These are phyloP conservation scores for Ustilago esculenta DNA, from an alignment of 1,284 basidiomycete genomes.

Conservation along the genomic window DNA sequence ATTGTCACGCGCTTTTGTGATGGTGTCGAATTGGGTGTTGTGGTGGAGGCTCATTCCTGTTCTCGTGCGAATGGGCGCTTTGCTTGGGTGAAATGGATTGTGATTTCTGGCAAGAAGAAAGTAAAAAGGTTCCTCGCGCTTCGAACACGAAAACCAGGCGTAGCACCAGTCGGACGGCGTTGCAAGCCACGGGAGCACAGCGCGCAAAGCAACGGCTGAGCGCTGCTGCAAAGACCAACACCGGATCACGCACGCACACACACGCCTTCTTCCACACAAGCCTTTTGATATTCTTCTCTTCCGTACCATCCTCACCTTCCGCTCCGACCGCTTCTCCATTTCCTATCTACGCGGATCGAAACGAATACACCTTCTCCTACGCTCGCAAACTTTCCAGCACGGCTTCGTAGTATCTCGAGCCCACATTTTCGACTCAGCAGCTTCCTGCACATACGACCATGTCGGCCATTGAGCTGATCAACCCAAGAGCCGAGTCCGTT, in stretches of 20 bases:
- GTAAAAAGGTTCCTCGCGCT: conserved; percentile 44
- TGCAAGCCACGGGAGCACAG: not conserved
- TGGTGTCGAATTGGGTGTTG: conserved; percentile 13
- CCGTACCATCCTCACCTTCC: too few species aligned
- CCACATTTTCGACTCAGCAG: not conserved
- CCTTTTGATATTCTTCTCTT: not conserved
- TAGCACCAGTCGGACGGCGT: too few species aligned
- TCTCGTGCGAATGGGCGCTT: conserved; percentile 47
- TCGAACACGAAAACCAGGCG: conserved; percentile 25
- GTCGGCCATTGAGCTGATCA: conserved; percentile 66
- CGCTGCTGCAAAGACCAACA: conserved; percentile 11
- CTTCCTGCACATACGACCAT: conserved; percentile 25
- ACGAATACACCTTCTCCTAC: too few species aligned
- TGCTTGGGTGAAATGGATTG: not conserved
- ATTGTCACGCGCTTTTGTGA: conserved; percentile 3
- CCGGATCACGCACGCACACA: conserved; percentile 4
- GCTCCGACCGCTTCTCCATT: too few species aligned
- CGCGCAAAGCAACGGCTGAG: not conserved
- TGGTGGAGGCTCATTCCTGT: conserved; percentile 17
- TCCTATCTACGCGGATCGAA: too few species aligned
- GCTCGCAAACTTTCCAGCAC: too few species aligned
- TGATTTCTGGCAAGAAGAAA: conserved; percentile 19
- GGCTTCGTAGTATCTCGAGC: not conserved
- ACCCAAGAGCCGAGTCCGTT: conserved; percentile 82
- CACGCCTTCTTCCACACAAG: conserved; percentile 2